Evolutionary conservation across 495 filamentous ascomycete genomes (phyloP).

Genomic region (Talaromyces stipitatus): DNA sequence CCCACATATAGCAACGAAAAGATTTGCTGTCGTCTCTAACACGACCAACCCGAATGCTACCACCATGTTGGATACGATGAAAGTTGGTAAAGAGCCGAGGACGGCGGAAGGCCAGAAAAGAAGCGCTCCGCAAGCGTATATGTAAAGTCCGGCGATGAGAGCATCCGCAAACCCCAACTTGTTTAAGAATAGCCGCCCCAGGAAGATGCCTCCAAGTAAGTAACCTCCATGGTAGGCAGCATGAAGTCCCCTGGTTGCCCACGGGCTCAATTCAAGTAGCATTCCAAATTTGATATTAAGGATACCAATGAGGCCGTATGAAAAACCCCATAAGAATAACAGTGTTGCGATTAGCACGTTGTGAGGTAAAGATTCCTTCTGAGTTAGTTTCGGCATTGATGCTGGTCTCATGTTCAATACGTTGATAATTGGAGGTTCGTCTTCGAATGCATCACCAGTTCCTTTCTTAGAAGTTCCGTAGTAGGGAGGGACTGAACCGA

Average conservation of each 20-base stretch:
- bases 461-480: not conserved
- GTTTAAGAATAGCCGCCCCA: conserved; percentile 45
- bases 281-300: conserved; percentile 48
- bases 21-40: conserved; percentile 68
- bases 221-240: conserved; percentile 41
- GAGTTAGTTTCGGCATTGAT: not conserved
- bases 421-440: not conserved
- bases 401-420: not conserved
- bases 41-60: conserved; percentile 62
- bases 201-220: conserved; percentile 29
- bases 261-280: conserved; percentile 35
- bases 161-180: conserved; percentile 54
- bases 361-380: conserved; percentile 12
- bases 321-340: conserved; percentile 40
- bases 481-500: conserved; percentile 15
- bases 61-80: conserved; percentile 62
- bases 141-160: conserved; percentile 52
- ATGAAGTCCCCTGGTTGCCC: conserved; percentile 35
- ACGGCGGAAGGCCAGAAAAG: conserved; percentile 54
- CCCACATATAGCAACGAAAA: conserved; percentile 62
- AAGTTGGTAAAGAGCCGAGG: conserved; percentile 59
- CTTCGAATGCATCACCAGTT: not conserved
- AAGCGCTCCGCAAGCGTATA: conserved; percentile 55
- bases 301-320: conserved; percentile 46
- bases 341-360: conserved; percentile 22